These are phyloP conservation scores for Aspergillus sp. DNA, from an alignment of 2,329 filamentous ascomycete genomes.

Conservation along the genomic window DNA sequence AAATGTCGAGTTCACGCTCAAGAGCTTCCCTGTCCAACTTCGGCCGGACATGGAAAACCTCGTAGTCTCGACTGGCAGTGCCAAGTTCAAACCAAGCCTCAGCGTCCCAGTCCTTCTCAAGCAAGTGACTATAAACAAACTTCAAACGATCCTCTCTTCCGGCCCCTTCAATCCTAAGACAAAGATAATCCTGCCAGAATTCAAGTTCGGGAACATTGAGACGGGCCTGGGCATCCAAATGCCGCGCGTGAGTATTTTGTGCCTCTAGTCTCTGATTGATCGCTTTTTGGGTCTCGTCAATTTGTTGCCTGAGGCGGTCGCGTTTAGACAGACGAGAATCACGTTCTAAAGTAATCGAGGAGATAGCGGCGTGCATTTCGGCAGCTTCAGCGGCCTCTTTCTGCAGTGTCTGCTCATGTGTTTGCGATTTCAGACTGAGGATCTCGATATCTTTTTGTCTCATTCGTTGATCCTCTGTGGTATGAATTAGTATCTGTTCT, in stretches of 20 bases:
- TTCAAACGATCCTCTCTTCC: slow-evolving; percentile 79
- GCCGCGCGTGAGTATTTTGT: slow-evolving; percentile 53
- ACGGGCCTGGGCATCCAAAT: slow-evolving; percentile 75
- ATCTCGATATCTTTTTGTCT: slow-evolving; percentile 85
- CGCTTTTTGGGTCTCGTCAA: slow-evolving; percentile 45
- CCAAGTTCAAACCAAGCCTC: slow-evolving; percentile 93
- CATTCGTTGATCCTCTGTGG: slow-evolving; percentile 82
- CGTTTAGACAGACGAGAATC: slow-evolving; percentile 52
- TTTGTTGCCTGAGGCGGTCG: slow-evolving; percentile 53
- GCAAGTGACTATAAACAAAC: slow-evolving; percentile 82
- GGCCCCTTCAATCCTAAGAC: slow-evolving; percentile 82
- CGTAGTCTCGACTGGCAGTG: slow-evolving; percentile 77
- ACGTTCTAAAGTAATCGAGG: slow-evolving; percentile 51
- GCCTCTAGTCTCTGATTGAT: slow-evolving; percentile 43
- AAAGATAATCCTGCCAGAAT: slow-evolving; percentile 92
- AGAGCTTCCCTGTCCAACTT: slow-evolving; percentile 53
- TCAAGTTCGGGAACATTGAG: slow-evolving; percentile 91
- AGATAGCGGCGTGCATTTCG: slow-evolving; percentile 59
- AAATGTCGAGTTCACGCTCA: slow-evolving; percentile 50
- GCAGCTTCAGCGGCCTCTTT: slow-evolving; percentile 58
- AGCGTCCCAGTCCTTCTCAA: slow-evolving; percentile 80
- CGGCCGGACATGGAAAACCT: slow-evolving; percentile 73
- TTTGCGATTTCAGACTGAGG: slow-evolving; percentile 50
- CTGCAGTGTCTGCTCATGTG: slow-evolving; percentile 52
- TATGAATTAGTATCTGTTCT: neutral